A percentile compares a stretch with the other conserved stretches of the same genome.
Conservation (phyloP, 2,329 filamentous ascomycete species). For the Colletotrichum lindemuthianum region DNA sequence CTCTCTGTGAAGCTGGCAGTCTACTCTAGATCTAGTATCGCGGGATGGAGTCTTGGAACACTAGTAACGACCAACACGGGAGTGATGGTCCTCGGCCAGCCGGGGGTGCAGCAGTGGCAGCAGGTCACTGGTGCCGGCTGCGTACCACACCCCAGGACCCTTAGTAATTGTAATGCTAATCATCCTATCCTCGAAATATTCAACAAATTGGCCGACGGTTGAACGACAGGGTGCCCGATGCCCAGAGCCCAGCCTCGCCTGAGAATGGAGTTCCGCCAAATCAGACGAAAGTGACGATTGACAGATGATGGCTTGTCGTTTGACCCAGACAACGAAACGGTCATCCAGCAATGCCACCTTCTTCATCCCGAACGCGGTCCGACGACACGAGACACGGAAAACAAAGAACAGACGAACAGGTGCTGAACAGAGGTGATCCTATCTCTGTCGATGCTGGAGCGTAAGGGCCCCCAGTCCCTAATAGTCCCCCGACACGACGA, state of each 20-base stretch:
- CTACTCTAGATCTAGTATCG: constrained; percentile 31
- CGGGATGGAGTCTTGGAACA: constrained; percentile 30
- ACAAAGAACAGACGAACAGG: constrained; percentile 11
- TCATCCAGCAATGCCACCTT: background rate
- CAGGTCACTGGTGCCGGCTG: constrained; percentile 14
- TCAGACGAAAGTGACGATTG: constrained; percentile 23
- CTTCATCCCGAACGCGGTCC: constrained; percentile 6
- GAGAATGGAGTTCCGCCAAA: constrained; percentile 30
- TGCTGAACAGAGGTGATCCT: background rate
- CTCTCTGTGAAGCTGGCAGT: constrained; percentile 19
- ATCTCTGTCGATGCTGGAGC: constrained; percentile 8
- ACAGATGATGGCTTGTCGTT: constrained; percentile 8
- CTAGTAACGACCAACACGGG: constrained; percentile 31
- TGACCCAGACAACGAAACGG: background rate
- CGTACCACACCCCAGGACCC: constrained; percentile 27
- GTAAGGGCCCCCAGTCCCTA: background rate
- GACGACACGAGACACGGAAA: too few species aligned
- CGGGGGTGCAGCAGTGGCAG: constrained; percentile 24
- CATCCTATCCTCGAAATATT: constrained; percentile 3
- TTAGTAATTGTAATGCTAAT: constrained; percentile 33
- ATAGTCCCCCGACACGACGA: background rate
- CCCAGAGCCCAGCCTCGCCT: constrained; percentile 14
- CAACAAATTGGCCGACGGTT: constrained; percentile 18
- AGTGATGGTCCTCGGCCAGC: constrained; percentile 33
- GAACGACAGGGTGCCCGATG: constrained; percentile 15